Base-by-base conservation (phyloP, 169 alveolate species). In the Cryptosporidium bovis region DNA sequence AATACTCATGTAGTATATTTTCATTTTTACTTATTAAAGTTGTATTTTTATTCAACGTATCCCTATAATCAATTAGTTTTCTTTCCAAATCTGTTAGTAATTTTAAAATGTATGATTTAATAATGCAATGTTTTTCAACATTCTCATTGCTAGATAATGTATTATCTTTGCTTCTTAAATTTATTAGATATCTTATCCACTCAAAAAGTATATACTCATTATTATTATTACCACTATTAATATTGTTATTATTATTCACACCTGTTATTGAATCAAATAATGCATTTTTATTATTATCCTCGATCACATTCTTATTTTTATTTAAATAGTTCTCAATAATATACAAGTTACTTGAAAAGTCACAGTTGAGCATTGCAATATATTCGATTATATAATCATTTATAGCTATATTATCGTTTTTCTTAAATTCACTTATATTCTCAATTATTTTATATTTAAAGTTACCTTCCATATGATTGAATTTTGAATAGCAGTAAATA, bases 1-100 rank as follows among this genome's bases (percentile, higher is more conserved):
- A 77, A 27, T 77, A 77, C 31, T 77, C 87, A 31, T 77, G 71
- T 34, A 77, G 29, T 8, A 77, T 48, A n/a, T 62, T 58, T 4
- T 48, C 62, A 29, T 77, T 77, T 44, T 36, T 15, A 18, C n/a
- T 13, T 2, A 20, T 55, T 20, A 62, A 3, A 10, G 67, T 20
- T 20, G 7, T 6, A 62, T 33, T 27, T 62, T 62, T 62, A 2
- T 6, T 6, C n/a, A 6, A 15, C 8, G 36, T 20, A 27, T 62
- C 48, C 33, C 15, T 33, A 27, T 62, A 2, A 62, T 62, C 33
- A 20, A 20, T 1, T 27, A 62, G 18, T 62, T 62, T 62, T 6
- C 7, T 62, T 62, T 62, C 46, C 33, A 33, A 27, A 62, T 62
- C 33, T 0, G 0, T 62, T 62, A 24, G 18, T 27, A 27, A 12